phyloP scores from a whole-genome alignment of 2,329 filamentous ascomycete species.

The Gaeumannomyces tritici region DNA sequence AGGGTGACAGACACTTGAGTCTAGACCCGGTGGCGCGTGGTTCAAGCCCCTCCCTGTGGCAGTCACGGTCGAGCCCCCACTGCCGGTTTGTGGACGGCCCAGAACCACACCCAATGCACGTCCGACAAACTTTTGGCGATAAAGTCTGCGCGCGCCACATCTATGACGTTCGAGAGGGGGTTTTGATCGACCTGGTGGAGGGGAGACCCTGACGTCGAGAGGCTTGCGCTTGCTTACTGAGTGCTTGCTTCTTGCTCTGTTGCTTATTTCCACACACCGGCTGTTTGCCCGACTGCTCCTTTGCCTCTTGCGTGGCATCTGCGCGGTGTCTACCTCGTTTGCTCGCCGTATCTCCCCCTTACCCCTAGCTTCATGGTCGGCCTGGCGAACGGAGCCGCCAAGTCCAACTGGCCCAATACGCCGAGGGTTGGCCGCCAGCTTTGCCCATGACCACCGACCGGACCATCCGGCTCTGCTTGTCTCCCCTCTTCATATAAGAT shows the following conservation, averaged over 20 bases:
- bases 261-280: background rate
- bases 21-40: background rate
- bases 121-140: background rate
- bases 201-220: background rate
- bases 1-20: background rate
- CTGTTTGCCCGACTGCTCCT: background rate
- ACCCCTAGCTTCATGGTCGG: background rate
- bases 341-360: background rate
- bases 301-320: background rate
- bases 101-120: background rate
- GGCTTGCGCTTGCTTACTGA: background rate
- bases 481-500: background rate
- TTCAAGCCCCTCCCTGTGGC: background rate
- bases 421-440: background rate
- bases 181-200: background rate
- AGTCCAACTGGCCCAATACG: background rate
- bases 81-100: background rate
- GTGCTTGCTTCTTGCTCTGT: background rate
- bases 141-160: background rate
- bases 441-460: too few species aligned
- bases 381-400: background rate
- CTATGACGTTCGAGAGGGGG: background rate
- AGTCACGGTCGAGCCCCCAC: too few species aligned
- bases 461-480: background rate
- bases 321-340: background rate